Conservation (phyloP, 139 green algal species). For the Microglena sp. region DNA sequence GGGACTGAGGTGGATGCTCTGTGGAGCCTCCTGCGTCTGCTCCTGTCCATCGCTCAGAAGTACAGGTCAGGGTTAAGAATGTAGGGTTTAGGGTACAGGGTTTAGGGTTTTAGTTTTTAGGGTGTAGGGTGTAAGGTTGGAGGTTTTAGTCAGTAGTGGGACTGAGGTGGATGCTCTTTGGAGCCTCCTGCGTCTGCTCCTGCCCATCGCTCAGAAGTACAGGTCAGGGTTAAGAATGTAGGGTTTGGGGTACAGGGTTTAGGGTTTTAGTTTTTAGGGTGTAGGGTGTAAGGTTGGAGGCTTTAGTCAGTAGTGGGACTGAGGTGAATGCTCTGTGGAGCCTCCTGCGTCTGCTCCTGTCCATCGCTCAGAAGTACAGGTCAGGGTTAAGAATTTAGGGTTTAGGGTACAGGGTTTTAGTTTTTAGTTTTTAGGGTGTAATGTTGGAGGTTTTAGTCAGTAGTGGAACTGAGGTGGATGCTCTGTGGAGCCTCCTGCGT, state of each 20-base stretch:
- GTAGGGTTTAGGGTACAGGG: too few relatives aligned
- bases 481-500: neutral
- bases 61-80: too few relatives aligned
- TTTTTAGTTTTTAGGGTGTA: too few relatives aligned
- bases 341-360: slow-evolving; percentile 4
- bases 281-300: too few relatives aligned
- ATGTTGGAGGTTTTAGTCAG: too few relatives aligned
- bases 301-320: neutral
- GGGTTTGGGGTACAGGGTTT: too few relatives aligned
- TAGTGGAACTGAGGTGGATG: neutral
- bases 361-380: neutral
- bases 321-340: neutral
- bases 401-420: too few relatives aligned
- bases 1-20: neutral
- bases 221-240: too few relatives aligned
- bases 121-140: too few relatives aligned
- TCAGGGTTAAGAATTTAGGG: too few relatives aligned
- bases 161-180: neutral
- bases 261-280: too few relatives aligned
- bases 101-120: too few relatives aligned
- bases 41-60: neutral
- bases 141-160: neutral
- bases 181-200: slow-evolving; percentile 1
- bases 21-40: neutral
- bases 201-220: neutral